These are phyloP conservation scores for Hypoxylon sp. DNA, from an alignment of 2,329 filamentous ascomycete species.

Conservation along the genomic window DNA sequence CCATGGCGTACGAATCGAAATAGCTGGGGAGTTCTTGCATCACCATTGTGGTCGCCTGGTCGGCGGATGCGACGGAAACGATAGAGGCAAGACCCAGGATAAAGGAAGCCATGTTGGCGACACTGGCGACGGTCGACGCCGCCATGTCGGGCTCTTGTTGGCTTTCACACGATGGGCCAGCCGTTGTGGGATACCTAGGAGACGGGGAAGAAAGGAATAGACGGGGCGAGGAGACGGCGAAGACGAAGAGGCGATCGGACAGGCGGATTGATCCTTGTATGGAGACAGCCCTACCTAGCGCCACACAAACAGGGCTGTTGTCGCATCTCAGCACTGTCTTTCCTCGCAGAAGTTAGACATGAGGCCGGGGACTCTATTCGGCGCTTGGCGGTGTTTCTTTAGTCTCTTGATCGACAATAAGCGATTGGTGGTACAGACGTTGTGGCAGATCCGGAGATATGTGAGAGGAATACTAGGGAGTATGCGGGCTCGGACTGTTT, in stretches of 20 bases:
- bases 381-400: slow-evolving; percentile 43
- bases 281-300: slow-evolving; percentile 33
- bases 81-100: slow-evolving; percentile 53
- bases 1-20: slow-evolving; percentile 46
- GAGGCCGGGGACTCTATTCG: slow-evolving; percentile 28
- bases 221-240: slow-evolving; percentile 16
- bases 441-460: slow-evolving; percentile 26
- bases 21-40: slow-evolving; percentile 40
- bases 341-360: slow-evolving; percentile 29
- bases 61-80: slow-evolving; percentile 55
- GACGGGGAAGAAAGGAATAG: slow-evolving; percentile 21
- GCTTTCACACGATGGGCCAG: slow-evolving; percentile 45
- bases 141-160: slow-evolving; percentile 49
- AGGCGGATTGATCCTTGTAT: slow-evolving; percentile 32
- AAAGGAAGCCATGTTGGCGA: slow-evolving; percentile 54
- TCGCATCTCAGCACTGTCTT: slow-evolving; percentile 45
- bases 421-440: slow-evolving; percentile 28
- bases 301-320: slow-evolving; percentile 35
- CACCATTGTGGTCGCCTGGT: slow-evolving; percentile 50
- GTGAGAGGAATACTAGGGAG: not conserved
- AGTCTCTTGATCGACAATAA: slow-evolving; percentile 47
- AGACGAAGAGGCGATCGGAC: slow-evolving; percentile 26
- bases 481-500: slow-evolving; percentile 4
- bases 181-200: slow-evolving; percentile 38
- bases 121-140: slow-evolving; percentile 57